Evolutionary conservation across 805 yeast species (phyloP).

Genomic region (Barnettozyma salicaria): DNA sequence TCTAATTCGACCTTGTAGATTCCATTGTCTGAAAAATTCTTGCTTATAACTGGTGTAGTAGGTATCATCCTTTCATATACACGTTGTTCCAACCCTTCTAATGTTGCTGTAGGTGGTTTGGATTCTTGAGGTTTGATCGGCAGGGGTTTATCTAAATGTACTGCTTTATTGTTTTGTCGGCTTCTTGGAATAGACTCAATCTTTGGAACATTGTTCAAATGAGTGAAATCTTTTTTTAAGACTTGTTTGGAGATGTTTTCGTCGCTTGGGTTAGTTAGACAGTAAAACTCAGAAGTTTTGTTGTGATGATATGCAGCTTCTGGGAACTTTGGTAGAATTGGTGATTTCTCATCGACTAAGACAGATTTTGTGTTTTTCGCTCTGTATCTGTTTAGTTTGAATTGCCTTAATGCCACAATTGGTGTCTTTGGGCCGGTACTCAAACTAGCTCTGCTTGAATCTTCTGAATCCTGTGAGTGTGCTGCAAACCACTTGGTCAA

Average conservation of each 20-base stretch:
- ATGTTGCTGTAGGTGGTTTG: constrained; percentile 2
- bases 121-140: constrained; percentile 15
- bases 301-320: constrained; percentile 11
- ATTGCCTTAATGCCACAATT: constrained; percentile 21
- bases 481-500: constrained; percentile 25
- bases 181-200: constrained; percentile 10
- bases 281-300: constrained; percentile 3
- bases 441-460: constrained; percentile 16
- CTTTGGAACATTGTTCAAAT: constrained; percentile 13
- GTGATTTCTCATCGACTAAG: constrained; percentile 14
- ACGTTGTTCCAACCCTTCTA: constrained; percentile 20
- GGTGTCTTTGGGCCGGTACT: constrained; percentile 24
- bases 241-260: constrained; percentile 14
- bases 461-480: constrained; percentile 11
- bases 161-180: constrained; percentile 3
- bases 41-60: constrained; percentile 17
- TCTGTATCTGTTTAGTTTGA: constrained; percentile 15
- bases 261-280: neutral
- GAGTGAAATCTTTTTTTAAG: constrained; percentile 7
- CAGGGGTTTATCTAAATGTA: constrained; percentile 17
- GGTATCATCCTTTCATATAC: constrained; percentile 18
- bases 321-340: constrained; percentile 23
- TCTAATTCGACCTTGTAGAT: constrained; percentile 21
- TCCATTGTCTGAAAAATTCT: constrained; percentile 8
- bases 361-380: constrained; percentile 9